These are phyloP conservation scores for Acer saccharum DNA, from an alignment of 345 rosid species.

Conservation along the genomic window DNA sequence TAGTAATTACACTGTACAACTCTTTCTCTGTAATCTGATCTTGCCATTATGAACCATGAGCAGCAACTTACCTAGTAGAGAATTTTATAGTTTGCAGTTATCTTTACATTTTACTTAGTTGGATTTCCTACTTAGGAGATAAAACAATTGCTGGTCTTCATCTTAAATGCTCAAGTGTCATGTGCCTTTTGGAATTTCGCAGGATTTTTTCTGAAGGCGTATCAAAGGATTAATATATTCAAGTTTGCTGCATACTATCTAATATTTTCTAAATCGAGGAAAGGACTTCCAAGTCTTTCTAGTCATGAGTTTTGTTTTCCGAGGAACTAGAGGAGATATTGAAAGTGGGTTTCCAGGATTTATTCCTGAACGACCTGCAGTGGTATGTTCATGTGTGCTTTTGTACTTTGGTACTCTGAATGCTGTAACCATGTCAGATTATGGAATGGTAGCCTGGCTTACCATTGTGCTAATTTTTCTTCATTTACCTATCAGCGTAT, in stretches of 20 bases:
- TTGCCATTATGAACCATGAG: background rate
- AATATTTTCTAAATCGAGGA: background rate
- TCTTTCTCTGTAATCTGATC: background rate
- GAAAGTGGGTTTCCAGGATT: constrained; percentile 61
- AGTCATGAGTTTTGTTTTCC: constrained; percentile 61
- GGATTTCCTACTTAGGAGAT: background rate
- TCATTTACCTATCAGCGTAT: constrained; percentile 40
- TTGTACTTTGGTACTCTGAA: background rate
- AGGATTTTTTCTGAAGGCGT: constrained; percentile 24
- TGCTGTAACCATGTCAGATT: background rate
- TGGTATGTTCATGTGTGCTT: constrained; percentile 39
- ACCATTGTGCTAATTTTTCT: constrained; percentile 5
- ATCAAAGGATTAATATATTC: constrained; percentile 3
- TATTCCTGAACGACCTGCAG: constrained; percentile 51
- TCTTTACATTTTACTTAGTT: background rate
- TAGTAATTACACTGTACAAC: background rate
- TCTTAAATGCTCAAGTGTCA: background rate
- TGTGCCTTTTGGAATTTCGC: constrained; percentile 11
- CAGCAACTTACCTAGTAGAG: background rate
- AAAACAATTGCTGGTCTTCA: background rate
- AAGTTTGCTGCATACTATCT: constrained; percentile 3
- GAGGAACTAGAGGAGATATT: constrained; percentile 63
- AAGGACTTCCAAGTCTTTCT: constrained; percentile 4
- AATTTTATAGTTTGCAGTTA: background rate
- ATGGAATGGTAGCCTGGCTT: constrained; percentile 3